Percentiles rank a stretch among this genome's conserved stretches.
Evolutionary conservation across 345 rosid genomes (phyloP).

Genomic region (Fremontodendron californicum): DNA sequence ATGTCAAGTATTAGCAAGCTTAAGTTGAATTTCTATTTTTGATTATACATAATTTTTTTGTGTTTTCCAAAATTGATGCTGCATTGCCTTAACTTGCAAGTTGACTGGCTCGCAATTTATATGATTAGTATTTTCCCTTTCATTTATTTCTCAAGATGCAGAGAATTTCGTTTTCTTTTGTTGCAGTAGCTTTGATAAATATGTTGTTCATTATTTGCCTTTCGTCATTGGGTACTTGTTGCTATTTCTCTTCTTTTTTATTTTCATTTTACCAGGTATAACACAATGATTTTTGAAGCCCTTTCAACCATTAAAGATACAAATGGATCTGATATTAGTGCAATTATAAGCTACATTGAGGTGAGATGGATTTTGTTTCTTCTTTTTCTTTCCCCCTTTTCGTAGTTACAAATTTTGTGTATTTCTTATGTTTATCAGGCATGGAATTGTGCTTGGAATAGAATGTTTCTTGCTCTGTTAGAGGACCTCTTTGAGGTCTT

Average conservation of each 20-base stretch:
- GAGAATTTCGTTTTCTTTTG: neutral
- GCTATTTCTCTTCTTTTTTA: neutral
- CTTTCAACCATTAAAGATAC: slow-evolving; percentile 49
- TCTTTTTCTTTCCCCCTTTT: slow-evolving; percentile 2
- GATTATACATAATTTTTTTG: too few species aligned
- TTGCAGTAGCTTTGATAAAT: neutral
- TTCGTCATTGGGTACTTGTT: neutral
- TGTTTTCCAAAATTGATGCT: neutral
- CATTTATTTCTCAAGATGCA: neutral
- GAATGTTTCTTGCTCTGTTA: neutral
- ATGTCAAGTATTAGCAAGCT: neutral
- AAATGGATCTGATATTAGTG: slow-evolving; percentile 51
- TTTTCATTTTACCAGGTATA: slow-evolving; percentile 37
- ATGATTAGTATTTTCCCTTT: neutral
- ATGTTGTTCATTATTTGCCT: neutral
- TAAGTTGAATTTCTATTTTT: neutral
- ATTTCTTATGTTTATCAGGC: neutral
- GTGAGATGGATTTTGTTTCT: slow-evolving; percentile 35
- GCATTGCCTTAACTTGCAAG: neutral
- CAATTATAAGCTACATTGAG: slow-evolving; percentile 61
- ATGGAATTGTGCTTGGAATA: neutral
- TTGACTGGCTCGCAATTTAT: neutral
- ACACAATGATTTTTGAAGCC: slow-evolving; percentile 71
- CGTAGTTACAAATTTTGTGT: slow-evolving; percentile 1
- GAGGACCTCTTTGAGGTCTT: neutral